phyloP scores from a whole-genome alignment of 306 rosid species.

The Prunus mongolica region DNA sequence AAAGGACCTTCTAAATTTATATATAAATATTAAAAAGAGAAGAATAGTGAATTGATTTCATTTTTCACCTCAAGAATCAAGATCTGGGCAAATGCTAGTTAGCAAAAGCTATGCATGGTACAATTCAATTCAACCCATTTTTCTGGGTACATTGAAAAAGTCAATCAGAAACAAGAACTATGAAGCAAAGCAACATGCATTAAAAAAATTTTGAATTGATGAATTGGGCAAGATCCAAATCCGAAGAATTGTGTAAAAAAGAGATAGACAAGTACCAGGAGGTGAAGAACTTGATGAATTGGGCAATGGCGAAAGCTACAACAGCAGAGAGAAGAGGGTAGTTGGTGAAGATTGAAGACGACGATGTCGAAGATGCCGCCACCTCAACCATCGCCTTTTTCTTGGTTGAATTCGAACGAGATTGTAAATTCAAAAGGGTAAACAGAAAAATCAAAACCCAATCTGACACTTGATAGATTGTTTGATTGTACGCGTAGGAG shows the following conservation, averaged over 20 bases:
- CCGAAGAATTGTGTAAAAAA: not conserved
- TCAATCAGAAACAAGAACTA: not conserved
- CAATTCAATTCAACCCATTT: not conserved
- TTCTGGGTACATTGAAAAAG: not conserved
- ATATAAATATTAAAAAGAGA: no score
- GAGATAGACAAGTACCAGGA: constrained; percentile 34
- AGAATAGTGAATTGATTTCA: not conserved
- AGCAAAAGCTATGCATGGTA: not conserved
- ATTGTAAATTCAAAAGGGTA: not conserved
- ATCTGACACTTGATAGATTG: not conserved
- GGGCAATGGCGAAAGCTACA: constrained; percentile 59
- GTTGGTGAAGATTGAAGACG: constrained; percentile 53
- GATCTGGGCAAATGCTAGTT: not conserved
- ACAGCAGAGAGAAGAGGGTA: constrained; percentile 72
- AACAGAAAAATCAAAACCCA: not conserved
- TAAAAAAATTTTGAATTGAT: not conserved
- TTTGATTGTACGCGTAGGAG: not conserved
- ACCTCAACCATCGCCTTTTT: constrained; percentile 21
- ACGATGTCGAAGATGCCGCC: constrained; percentile 23
- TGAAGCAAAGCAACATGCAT: not conserved
- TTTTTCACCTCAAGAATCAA: constrained; percentile 8
- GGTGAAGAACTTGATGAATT: constrained; percentile 64
- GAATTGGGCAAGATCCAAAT: constrained; percentile 20
- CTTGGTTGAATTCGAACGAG: constrained; percentile 20
- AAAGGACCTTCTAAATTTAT: not conserved